Conservation (phyloP, 176 grass and related monocot genomes). For the Chloris gayana region DNA sequence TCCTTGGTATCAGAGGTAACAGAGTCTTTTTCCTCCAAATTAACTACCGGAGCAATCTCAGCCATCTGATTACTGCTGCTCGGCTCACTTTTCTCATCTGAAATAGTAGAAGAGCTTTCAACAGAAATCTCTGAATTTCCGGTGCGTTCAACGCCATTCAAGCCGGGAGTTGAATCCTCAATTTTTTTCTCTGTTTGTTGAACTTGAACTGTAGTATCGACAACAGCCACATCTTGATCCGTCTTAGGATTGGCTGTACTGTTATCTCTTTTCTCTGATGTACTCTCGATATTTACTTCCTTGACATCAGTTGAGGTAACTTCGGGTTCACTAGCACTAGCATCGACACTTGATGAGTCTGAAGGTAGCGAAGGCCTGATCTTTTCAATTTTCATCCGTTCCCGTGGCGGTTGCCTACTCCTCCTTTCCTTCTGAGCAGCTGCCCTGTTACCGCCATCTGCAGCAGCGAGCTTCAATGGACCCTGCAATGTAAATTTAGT, state of each 20-base stretch:
- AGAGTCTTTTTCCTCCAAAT: constrained; percentile 53
- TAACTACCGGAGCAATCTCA: constrained; percentile 47
- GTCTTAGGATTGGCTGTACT: constrained; percentile 36
- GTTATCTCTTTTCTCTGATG: constrained; percentile 39
- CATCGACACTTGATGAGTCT: constrained; percentile 47
- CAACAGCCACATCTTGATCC: constrained; percentile 34
- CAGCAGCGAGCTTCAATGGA: constrained; percentile 56
- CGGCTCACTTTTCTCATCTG: constrained; percentile 38
- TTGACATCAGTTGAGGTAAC: constrained; percentile 41
- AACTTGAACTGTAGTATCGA: constrained; percentile 41
- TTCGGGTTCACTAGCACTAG: constrained; percentile 52
- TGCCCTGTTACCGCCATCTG: constrained; percentile 42
- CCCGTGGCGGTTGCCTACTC: constrained; percentile 46
- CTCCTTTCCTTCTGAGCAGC: constrained; percentile 58
- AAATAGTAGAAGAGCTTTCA: constrained; percentile 43
- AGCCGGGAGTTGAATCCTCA: constrained; percentile 43
- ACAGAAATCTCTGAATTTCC: constrained; percentile 33
- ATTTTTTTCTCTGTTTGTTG: constrained; percentile 36
- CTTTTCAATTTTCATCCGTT: constrained; percentile 58
- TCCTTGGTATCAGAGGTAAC: constrained; percentile 52
- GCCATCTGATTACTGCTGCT: constrained; percentile 41
- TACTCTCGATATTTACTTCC: constrained; percentile 36
- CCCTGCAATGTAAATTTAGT: constrained; percentile 44
- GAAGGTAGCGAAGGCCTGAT: constrained; percentile 41
- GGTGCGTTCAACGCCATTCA: constrained; percentile 38